phyloP scores from a whole-genome alignment of 2,329 filamentous ascomycete genomes.

The Tolypocladium tropicale region DNA sequence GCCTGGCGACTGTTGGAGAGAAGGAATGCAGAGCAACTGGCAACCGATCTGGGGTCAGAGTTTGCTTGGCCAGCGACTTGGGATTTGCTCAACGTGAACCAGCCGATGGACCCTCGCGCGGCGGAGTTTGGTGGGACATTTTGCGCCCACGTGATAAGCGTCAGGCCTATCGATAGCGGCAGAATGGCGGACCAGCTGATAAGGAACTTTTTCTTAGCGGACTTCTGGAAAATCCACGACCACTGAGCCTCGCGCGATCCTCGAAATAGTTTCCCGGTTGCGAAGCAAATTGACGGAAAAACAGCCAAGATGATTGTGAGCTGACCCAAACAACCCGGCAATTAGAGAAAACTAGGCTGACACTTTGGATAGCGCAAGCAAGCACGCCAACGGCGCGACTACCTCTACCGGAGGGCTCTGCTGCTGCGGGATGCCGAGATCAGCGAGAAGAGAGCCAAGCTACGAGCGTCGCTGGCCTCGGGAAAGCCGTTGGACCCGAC shows the following conservation, averaged over 20 bases:
- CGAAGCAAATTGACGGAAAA: not conserved
- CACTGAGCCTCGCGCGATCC: not conserved
- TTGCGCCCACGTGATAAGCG: constrained; percentile 30
- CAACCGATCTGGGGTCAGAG: not conserved
- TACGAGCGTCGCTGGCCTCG: constrained; percentile 77
- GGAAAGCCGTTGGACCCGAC: constrained; percentile 75
- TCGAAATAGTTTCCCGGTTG: not conserved
- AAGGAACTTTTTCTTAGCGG: constrained; percentile 17
- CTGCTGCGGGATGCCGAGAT: constrained; percentile 86
- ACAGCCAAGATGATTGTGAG: constrained; percentile 3
- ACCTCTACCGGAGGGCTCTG: constrained; percentile 83
- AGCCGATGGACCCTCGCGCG: constrained; percentile 7
- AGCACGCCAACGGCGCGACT: constrained; percentile 31
- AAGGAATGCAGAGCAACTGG: not conserved
- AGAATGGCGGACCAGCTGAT: constrained; percentile 17
- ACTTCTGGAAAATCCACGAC: not conserved
- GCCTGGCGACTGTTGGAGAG: not conserved
- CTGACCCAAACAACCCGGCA: not conserved
- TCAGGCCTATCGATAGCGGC: constrained; percentile 6
- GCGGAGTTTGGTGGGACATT: constrained; percentile 27
- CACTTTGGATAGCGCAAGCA: constrained; percentile 24
- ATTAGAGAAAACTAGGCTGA: constrained; percentile 6
- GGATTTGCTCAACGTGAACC: constrained; percentile 4
- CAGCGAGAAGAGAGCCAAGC: constrained; percentile 77
- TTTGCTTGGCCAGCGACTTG: constrained; percentile 2